phyloP scores from a whole-genome alignment of 805 yeast species.

The Metschnikowia kunwiensis region DNA sequence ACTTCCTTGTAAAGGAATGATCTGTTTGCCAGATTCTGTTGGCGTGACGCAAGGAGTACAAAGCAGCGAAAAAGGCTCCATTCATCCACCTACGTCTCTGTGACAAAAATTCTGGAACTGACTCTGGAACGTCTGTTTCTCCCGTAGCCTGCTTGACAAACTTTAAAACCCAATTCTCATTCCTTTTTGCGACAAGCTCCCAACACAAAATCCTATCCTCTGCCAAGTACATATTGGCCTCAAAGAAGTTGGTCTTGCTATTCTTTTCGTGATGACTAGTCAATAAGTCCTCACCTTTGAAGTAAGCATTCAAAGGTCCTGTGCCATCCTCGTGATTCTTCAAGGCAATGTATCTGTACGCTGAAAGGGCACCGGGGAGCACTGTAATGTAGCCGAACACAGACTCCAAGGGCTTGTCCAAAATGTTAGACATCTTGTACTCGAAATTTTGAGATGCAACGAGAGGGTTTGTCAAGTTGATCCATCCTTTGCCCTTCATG shows the following conservation, averaged over 20 bases:
- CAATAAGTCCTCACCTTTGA: slow-evolving; percentile 72
- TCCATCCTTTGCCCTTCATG: slow-evolving; percentile 87
- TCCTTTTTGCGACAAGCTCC: slow-evolving; percentile 28
- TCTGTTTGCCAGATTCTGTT: slow-evolving; percentile 27
- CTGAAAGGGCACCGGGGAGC: slow-evolving; percentile 93
- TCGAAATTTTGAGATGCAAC: slow-evolving; percentile 97
- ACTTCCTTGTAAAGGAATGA: slow-evolving; percentile 23
- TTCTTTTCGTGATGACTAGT: slow-evolving; percentile 28
- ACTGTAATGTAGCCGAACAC: slow-evolving; percentile 91
- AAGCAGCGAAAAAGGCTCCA: slow-evolving; percentile 31
- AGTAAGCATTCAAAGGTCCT: slow-evolving; percentile 86
- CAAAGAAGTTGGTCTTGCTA: slow-evolving; percentile 72
- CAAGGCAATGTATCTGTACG: slow-evolving; percentile 86
- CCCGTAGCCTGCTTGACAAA: slow-evolving; percentile 32
- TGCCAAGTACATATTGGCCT: slow-evolving; percentile 59
- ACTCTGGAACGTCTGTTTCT: slow-evolving; percentile 30
- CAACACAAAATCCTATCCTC: slow-evolving; percentile 31
- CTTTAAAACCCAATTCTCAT: slow-evolving; percentile 29
- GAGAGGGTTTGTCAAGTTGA: slow-evolving; percentile 77
- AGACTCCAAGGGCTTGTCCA: slow-evolving; percentile 92
- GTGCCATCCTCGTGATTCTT: slow-evolving; percentile 84
- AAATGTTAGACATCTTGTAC: slow-evolving; percentile 92
- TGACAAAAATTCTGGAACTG: slow-evolving; percentile 26
- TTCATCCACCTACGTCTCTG: slow-evolving; percentile 32
- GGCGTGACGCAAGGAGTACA: slow-evolving; percentile 25